Evolutionary conservation across 179 eudicot genomes (phyloP).

Genomic region (Camellia oleifera): DNA sequence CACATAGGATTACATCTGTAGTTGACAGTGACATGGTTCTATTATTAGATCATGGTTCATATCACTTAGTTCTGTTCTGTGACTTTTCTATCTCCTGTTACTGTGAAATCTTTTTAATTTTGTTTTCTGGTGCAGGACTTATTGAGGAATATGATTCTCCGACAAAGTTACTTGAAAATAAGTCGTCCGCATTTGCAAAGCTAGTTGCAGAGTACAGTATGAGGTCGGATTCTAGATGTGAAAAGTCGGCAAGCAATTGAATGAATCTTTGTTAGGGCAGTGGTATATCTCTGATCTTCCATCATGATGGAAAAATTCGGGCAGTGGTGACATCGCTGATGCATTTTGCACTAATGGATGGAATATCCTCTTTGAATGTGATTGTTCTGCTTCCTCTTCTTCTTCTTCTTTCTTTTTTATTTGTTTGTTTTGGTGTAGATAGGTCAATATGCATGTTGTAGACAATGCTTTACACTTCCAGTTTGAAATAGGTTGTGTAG

Average conservation of each 20-base stretch:
- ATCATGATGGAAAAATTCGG: too few species aligned
- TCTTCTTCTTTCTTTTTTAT: too few species aligned
- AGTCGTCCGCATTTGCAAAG: conserved; percentile 65
- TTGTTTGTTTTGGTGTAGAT: too few species aligned
- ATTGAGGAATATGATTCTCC: conserved; percentile 70
- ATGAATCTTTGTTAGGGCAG: neutral
- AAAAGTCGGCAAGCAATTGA: neutral
- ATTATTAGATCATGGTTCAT: conserved; percentile 33
- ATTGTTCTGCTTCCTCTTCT: too few species aligned
- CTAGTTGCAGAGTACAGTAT: conserved; percentile 67
- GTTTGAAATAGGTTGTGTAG: too few species aligned
- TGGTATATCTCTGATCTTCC: neutral
- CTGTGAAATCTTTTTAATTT: too few species aligned
- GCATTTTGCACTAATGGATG: too few species aligned
- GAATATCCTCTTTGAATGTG: too few species aligned
- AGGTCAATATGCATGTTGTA: too few species aligned
- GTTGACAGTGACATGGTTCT: conserved; percentile 54
- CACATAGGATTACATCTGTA: conserved; percentile 53
- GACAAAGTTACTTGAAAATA: conserved; percentile 45
- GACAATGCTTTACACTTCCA: too few species aligned
- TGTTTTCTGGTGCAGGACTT: conserved; percentile 27
- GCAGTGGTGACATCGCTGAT: too few species aligned
- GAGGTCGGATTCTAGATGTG: conserved; percentile 37
- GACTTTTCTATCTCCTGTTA: neutral
- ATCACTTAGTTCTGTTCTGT: too few species aligned